Percentiles rank a stretch among this genome's conserved stretches.
Conservation (phyloP, 768 basidiomycete genomes). For the Neoboletus magnificus region DNA sequence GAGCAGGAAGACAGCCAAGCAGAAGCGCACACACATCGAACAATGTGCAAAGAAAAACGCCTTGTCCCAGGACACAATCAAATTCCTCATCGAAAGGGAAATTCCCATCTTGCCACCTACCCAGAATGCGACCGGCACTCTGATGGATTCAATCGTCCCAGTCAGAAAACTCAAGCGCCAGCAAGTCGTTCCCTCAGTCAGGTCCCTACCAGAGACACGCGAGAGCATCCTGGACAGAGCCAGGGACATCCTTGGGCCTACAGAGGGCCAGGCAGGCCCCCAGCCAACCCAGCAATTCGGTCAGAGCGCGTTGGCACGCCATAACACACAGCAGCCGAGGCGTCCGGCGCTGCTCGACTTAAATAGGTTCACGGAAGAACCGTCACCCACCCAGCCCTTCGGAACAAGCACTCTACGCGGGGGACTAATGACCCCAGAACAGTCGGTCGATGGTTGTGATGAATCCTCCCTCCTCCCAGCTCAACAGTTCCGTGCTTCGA, state of each 20-base stretch:
- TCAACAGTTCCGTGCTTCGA: slow-evolving; percentile 2
- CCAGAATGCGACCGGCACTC: slow-evolving; percentile 36
- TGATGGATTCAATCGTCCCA: slow-evolving; percentile 54
- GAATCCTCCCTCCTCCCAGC: not conserved
- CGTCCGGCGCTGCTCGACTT: not conserved
- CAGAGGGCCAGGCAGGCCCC: slow-evolving; percentile 2
- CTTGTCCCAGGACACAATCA: slow-evolving; percentile 53
- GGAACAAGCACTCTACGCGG: slow-evolving; percentile 36
- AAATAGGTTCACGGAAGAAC: slow-evolving; percentile 4
- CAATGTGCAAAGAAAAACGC: slow-evolving; percentile 63
- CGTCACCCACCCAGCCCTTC: slow-evolving; percentile 39
- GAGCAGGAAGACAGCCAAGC: slow-evolving; percentile 53
- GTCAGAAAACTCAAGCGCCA: slow-evolving; percentile 44
- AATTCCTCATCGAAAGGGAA: slow-evolving; percentile 49
- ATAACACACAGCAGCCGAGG: not conserved
- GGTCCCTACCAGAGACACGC: slow-evolving; percentile 46
- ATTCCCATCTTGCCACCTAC: slow-evolving; percentile 20
- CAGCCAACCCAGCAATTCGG: slow-evolving; percentile 34
- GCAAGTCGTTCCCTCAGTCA: slow-evolving; percentile 42
- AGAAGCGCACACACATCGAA: slow-evolving; percentile 67
- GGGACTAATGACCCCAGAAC: not conserved
- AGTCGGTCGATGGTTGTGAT: not conserved
- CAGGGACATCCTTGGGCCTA: slow-evolving; percentile 30
- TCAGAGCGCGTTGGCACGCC: slow-evolving; percentile 27
- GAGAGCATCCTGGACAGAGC: slow-evolving; percentile 39